A percentile compares a stretch with the other conserved stretches of the same genome.
Conservation (phyloP, 2,329 filamentous ascomycete species). For the Cephalotrichum gorgonifer region DNA sequence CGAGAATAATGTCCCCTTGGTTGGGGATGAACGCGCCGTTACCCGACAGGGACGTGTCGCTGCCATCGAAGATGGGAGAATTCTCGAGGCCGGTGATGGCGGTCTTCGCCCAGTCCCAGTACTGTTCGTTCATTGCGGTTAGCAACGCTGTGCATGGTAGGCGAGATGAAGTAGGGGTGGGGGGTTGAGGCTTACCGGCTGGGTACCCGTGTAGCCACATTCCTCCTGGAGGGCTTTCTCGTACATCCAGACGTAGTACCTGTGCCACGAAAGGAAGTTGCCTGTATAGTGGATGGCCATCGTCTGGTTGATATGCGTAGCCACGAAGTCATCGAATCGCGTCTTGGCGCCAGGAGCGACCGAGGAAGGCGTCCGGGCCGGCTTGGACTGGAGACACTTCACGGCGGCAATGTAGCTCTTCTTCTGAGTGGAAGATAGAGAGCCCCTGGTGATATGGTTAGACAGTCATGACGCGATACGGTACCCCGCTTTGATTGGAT, state of each 20-base stretch:
- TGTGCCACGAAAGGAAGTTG: constrained; percentile 22
- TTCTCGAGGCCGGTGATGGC: too few relatives aligned
- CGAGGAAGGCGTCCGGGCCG: constrained; percentile 20
- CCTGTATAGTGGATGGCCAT: constrained; percentile 27
- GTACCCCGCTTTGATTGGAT: too few relatives aligned
- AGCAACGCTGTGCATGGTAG: constrained; percentile 7
- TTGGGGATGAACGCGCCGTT: constrained; percentile 14
- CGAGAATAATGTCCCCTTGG: too few relatives aligned
- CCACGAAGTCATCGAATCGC: constrained; percentile 39
- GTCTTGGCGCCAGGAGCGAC: constrained; percentile 30
- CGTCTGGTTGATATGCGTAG: constrained; percentile 36
- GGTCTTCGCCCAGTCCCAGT: neutral
- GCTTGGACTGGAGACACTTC: constrained; percentile 28
- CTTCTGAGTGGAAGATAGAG: too few relatives aligned
- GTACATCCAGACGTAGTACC: constrained; percentile 10
- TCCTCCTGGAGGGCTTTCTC: constrained; percentile 12
- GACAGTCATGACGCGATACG: too few relatives aligned
- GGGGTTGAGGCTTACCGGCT: too few relatives aligned
- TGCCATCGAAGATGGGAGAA: too few relatives aligned
- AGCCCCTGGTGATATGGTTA: too few relatives aligned
- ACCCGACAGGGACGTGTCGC: too few relatives aligned
- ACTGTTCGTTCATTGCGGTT: constrained; percentile 7
- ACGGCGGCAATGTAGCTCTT: constrained; percentile 33
- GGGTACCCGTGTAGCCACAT: constrained; percentile 13
- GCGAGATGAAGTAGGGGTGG: too few relatives aligned